Percentiles rank a stretch among this genome's conserved stretches.
Conservation (phyloP, 1,284 basidiomycete species). For the Flammula alnicola region DNA sequence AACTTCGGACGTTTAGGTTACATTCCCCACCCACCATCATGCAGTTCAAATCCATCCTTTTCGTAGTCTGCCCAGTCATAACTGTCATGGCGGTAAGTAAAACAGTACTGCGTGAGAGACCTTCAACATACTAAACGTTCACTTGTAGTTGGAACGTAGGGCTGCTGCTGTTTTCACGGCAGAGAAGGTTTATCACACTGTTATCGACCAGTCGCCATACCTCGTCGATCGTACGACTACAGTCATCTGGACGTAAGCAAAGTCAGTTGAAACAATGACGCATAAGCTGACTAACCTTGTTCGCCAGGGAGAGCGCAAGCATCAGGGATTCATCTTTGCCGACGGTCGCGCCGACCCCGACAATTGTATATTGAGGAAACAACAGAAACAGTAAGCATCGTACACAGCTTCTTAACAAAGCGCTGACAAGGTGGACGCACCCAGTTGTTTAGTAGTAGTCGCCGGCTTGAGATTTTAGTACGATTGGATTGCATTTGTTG, state of each 20-base stretch:
- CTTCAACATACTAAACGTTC: background rate
- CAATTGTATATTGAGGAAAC: slow-evolving; percentile 3
- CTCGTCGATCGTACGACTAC: slow-evolving; percentile 28
- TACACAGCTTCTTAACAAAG: background rate
- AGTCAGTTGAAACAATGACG: background rate
- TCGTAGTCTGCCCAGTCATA: background rate
- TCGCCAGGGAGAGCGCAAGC: slow-evolving; percentile 4
- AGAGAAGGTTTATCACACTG: slow-evolving; percentile 23
- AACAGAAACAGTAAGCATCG: background rate
- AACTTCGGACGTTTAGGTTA: background rate
- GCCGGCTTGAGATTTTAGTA: too few relatives aligned
- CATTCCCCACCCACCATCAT: slow-evolving; percentile 3
- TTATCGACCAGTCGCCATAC: slow-evolving; percentile 29
- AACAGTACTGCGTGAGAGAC: background rate
- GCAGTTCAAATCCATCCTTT: slow-evolving; percentile 8
- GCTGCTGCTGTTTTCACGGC: slow-evolving; percentile 22
- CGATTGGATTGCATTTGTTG: too few relatives aligned
- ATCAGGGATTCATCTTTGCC: slow-evolving; percentile 1
- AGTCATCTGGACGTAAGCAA: slow-evolving; percentile 33
- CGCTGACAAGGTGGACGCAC: background rate
- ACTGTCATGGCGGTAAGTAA: slow-evolving; percentile 2
- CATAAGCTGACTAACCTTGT: background rate
- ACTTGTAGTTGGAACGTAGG: background rate
- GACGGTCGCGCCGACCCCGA: slow-evolving; percentile 5
- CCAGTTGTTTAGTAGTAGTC: too few relatives aligned